Percentiles rank a stretch among this genome's conserved stretches.
These are phyloP conservation scores for Schwanniomyces sp. DNA, from an alignment of 805 yeast genomes.

Conservation along the genomic window DNA sequence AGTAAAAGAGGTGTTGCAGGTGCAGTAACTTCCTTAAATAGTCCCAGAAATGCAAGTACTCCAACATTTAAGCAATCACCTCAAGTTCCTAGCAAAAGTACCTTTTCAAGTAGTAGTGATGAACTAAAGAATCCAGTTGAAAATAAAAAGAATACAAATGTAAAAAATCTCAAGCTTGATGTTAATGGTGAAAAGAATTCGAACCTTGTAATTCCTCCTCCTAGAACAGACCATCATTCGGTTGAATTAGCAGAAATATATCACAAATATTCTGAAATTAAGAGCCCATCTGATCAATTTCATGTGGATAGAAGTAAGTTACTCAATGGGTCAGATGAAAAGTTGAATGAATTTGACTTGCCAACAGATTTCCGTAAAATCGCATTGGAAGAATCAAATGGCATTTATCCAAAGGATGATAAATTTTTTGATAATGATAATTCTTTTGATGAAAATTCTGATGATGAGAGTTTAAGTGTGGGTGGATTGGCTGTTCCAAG, in stretches of 20 bases:
- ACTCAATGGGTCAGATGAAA: constrained; percentile 37
- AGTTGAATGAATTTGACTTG: constrained; percentile 32
- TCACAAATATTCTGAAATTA: constrained; percentile 39
- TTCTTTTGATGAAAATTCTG: constrained; percentile 21
- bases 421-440: constrained; percentile 33
- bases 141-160: constrained; percentile 8
- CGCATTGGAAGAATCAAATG: constrained; percentile 23
- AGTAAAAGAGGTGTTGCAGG: constrained; percentile 61
- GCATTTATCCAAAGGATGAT: constrained; percentile 37
- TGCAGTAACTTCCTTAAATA: constrained; percentile 54
- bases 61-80: constrained; percentile 10
- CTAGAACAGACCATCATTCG: constrained; percentile 22
- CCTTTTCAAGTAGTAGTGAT: neutral
- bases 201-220: neutral
- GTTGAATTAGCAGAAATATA: constrained; percentile 44
- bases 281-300: constrained; percentile 42
- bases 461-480: constrained; percentile 19
- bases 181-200: neutral
- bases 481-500: constrained; percentile 23
- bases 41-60: constrained; percentile 17
- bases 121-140: neutral
- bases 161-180: constrained; percentile 13
- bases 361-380: constrained; percentile 31
- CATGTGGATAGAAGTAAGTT: constrained; percentile 31
- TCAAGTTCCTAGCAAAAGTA: neutral